Evolutionary conservation across 345 rosid genomes (phyloP), one percentile per base, ranked within the genome.

Genomic region (Hibiscus syriacus): DNA sequence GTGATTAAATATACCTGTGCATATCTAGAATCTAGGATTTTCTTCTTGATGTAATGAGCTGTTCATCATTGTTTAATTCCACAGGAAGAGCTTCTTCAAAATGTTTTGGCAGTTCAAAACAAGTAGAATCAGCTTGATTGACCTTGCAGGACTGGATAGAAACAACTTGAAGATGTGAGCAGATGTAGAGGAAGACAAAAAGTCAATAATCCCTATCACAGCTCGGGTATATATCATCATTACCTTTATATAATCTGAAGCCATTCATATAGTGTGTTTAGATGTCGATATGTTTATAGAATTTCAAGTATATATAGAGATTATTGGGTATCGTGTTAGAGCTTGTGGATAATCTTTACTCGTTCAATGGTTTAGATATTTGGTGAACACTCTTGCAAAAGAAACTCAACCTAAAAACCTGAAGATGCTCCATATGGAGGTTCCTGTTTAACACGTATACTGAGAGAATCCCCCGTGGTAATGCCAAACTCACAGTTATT

Each of bases 121-220:
- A 30, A 91, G 99, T 84, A 87, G 89, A 82, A 87, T 94, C 77
- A 86, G 81, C 79, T 78, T 94, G 71, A 80, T 94, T 78, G 99
- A 89, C 78, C 89, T 91, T 75, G 99, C 97, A 71, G 99, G 99
- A 72, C 77, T 76, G 17, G 97, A 92, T 64, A 74, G 81, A 73
- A 83, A 64, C 56, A 89, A 81, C 74, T 67, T 72, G 90, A 82
- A 46, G 95, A 91, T 77, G 87, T 74, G 20, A 84, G 85, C 49
- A 80, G 77, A 80, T 58, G 79, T 76, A 19, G 86, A 72, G 83
- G 99, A 94, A 86, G 83, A 78, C 66, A 91, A 84, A 73, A 76
- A 76, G 84, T 94, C 48, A 89, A 87, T 83, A 91, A 87, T 87
- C 99, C 36, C 72, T 91, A 25, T 86, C 97, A 25, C 90, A 86